Evolutionary conservation across 768 basidiomycete genomes (phyloP).

Genomic region (Russula compacta): DNA sequence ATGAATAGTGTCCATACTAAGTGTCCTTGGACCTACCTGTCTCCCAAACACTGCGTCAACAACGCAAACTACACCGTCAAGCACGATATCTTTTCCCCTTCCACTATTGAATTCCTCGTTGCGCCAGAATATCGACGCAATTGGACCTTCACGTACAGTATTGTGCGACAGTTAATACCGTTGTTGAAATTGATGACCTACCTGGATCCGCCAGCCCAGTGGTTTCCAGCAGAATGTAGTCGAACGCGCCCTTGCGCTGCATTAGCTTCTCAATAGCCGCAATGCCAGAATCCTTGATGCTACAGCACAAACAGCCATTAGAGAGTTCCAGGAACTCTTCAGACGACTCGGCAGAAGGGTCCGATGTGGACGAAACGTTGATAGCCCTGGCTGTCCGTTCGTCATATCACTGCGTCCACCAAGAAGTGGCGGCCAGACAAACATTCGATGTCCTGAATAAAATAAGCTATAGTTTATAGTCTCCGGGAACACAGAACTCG

Average conservation of each 20-base stretch:
- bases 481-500: background rate
- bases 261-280: slow-evolving; percentile 92
- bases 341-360: slow-evolving; percentile 52
- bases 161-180: background rate
- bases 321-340: slow-evolving; percentile 89
- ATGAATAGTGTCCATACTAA: background rate
- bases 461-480: slow-evolving; percentile 17
- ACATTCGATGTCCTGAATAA: slow-evolving; percentile 85
- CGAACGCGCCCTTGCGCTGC: slow-evolving; percentile 78
- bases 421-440: slow-evolving; percentile 9
- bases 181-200: slow-evolving; percentile 24
- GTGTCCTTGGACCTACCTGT: slow-evolving; percentile 30
- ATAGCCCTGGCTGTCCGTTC: slow-evolving; percentile 64
- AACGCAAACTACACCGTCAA: slow-evolving; percentile 89
- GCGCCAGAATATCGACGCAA: slow-evolving; percentile 80
- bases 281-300: slow-evolving; percentile 87
- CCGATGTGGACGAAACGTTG: slow-evolving; percentile 62
- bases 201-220: slow-evolving; percentile 96
- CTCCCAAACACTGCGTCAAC: slow-evolving; percentile 81
- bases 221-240: slow-evolving; percentile 92
- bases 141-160: slow-evolving; percentile 46
- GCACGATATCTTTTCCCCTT: slow-evolving; percentile 55
- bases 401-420: background rate
- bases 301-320: slow-evolving; percentile 98
- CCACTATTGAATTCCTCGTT: slow-evolving; percentile 74